Evolutionary conservation across 2,329 filamentous ascomycete species (phyloP).

Genomic region (Aspergillus spinulosporus): DNA sequence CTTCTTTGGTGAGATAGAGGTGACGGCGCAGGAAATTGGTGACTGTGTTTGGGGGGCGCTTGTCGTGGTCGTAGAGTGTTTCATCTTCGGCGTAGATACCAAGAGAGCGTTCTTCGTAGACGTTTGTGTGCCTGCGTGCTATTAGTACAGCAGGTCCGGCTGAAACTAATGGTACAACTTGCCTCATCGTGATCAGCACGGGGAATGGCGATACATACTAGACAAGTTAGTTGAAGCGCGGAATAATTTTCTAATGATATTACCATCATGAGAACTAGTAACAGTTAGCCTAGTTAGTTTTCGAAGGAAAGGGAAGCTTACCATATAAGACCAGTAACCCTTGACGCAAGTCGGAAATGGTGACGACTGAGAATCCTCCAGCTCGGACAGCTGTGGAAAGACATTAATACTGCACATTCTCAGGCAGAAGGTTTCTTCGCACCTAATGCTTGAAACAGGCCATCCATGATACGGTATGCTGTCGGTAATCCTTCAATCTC

Average conservation of each 20-base stretch:
- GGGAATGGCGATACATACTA: conserved; percentile 41
- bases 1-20: conserved; percentile 28
- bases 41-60: conserved; percentile 25
- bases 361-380: conserved; percentile 66
- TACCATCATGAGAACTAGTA: conserved; percentile 42
- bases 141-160: neutral
- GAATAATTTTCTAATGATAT: neutral
- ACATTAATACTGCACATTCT: too few species aligned
- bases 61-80: conserved; percentile 20
- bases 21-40: conserved; percentile 31
- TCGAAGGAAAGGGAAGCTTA: too few species aligned
- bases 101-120: conserved; percentile 69
- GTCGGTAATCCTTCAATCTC: conserved; percentile 54
- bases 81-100: conserved; percentile 48
- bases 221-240: conserved; percentile 13
- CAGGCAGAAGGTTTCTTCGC: too few species aligned
- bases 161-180: conserved; percentile 4
- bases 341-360: conserved; percentile 56
- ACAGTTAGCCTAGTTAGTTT: conserved; percentile 15
- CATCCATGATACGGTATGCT: conserved; percentile 60
- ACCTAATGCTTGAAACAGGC: conserved; percentile 60
- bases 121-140: conserved; percentile 61
- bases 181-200: conserved; percentile 38
- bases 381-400: conserved; percentile 52
- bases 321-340: conserved; percentile 34